Evolutionary conservation across 2,329 filamentous ascomycete genomes (phyloP), one percentile per base, ranked within the genome.

Genomic region (Knoxdaviesia capensis): DNA sequence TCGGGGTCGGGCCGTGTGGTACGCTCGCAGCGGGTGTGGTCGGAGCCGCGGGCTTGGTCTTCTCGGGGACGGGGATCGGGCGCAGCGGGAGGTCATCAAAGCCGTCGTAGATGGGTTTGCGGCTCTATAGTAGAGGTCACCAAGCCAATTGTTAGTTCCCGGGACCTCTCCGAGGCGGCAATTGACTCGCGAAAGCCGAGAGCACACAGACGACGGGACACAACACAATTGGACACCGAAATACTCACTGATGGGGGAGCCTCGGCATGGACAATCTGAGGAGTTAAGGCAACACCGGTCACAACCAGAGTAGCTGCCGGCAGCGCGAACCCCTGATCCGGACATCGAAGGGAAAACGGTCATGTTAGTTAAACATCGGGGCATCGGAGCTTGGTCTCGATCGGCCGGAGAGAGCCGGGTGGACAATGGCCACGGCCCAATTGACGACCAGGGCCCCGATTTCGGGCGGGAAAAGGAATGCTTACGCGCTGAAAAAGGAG

Each of bases 41-140:
- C 54, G 41, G 46, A 35, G 49, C 50, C 47, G 55, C 48, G 48
- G 54, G 50, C 49, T 56, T 55, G 47, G 57, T 48, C 40, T 44
- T 40, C 29, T 20, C 37, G 7, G 36, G 36, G 31, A 20, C 20
- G 20, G 37, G 38, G n/a, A 31, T 38, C 36, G 20, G 40, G 11
- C 29, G 38, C 38, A 20, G 40, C 34, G 56, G 50, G 51, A 62
- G 54, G 45, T 59, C 54, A 56, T 78, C 69, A 56, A 65, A 62
- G 56, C 78, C 70, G 61, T 88, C 82, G 69, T 92, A 92, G 62
- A 92, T 90, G 49, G 84, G 79, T 58, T 80, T 82, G 56, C 69
- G 45, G 38, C 40, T 34, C 42, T 43, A 31, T 9, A 39, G 28
- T 10, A 11, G 3, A 10, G 28, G 32, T 31, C 3, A 20, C 20